These are phyloP conservation scores for Quercus suber DNA, from an alignment of 306 rosid genomes.

Conservation along the genomic window DNA sequence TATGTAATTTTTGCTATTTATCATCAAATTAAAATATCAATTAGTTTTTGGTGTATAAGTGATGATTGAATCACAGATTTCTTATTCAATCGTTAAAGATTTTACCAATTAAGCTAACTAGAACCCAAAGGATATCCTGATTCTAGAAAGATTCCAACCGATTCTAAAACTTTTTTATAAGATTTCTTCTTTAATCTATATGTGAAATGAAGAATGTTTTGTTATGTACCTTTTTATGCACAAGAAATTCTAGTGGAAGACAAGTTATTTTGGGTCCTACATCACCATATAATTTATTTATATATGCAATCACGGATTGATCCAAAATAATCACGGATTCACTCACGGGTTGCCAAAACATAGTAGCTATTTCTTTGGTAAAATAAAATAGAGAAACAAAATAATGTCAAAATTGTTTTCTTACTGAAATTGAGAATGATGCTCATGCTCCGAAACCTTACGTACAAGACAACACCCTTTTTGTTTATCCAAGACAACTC, in stretches of 20 bases:
- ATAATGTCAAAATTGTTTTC: neutral
- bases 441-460: neutral
- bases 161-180: neutral
- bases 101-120: too few relatives aligned
- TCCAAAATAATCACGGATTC: slow-evolving; percentile 20
- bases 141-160: neutral
- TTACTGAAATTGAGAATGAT: neutral
- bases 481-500: slow-evolving; percentile 1
- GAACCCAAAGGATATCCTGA: neutral
- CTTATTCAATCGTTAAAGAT: too few relatives aligned
- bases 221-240: neutral
- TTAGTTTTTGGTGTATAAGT: fast-evolving
- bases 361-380: neutral
- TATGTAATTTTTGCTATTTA: too few relatives aligned
- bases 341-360: slow-evolving; percentile 22
- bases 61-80: too few relatives aligned
- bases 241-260: neutral
- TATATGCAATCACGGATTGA: slow-evolving; percentile 17
- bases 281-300: neutral
- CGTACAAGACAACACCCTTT: neutral
- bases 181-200: neutral
- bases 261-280: neutral
- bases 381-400: neutral
- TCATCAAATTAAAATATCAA: too few relatives aligned
- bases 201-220: neutral